phyloP scores from a whole-genome alignment of 108 stramenopile species.

The Asterionellopsis glacialis region DNA sequence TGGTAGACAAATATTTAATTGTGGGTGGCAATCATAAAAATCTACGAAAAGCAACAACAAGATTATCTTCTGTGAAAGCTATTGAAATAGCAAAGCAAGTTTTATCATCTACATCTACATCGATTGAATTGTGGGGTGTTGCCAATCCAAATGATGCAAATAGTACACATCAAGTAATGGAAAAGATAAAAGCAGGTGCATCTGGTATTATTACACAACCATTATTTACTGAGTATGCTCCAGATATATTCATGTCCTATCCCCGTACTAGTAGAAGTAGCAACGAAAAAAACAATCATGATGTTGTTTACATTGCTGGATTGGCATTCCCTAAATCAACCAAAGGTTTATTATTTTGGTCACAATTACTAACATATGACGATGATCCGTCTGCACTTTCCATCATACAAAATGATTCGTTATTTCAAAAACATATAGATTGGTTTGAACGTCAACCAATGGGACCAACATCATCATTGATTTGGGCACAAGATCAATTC shows the following conservation, averaged over 20 bases:
- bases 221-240: constrained; percentile 25
- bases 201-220: constrained; percentile 42
- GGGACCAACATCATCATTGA: constrained; percentile 3
- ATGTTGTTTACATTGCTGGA: constrained; percentile 19
- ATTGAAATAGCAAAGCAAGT: constrained; percentile 11
- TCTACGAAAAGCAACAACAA: neutral
- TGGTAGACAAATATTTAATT: constrained; percentile 20
- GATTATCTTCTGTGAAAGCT: constrained; percentile 26
- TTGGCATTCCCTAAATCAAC: constrained; percentile 30
- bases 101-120: neutral
- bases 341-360: constrained; percentile 31
- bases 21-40: constrained; percentile 38
- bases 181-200: constrained; percentile 30
- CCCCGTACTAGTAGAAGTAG: neutral
- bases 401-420: constrained; percentile 19
- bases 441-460: constrained; percentile 21
- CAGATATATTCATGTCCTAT: constrained; percentile 28
- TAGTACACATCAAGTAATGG: constrained; percentile 12
- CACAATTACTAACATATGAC: constrained; percentile 18
- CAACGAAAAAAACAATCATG: neutral
- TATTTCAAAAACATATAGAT: constrained; percentile 31
- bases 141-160: constrained; percentile 35
- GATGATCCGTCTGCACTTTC: neutral
- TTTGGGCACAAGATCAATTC: constrained; percentile 31
- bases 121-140: constrained; percentile 28